Evolutionary conservation across 495 filamentous ascomycete species (phyloP), one percentile per base, ranked within the genome.

Genomic region (Hyphodiscus hymeniophilus): DNA sequence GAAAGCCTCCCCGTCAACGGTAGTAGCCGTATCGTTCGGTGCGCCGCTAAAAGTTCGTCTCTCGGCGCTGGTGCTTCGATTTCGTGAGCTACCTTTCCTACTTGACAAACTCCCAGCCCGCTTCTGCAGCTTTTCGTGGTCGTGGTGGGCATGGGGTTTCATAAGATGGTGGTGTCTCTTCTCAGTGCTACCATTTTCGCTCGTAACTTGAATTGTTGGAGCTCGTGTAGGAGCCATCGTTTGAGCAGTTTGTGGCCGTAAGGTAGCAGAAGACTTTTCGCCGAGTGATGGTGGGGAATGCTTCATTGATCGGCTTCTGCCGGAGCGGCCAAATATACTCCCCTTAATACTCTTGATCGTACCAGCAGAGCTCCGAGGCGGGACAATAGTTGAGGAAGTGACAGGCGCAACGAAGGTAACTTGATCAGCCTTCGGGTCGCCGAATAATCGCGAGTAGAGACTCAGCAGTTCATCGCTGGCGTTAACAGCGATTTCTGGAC

Each of bases 361-460:
- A 2, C 83, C 80, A 7, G 79, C 70, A 21, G 83, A 77, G 59
- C 76, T 89, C 60, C 81, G 82, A 7, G 84, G 79, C 5, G 82
- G 80, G 21, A 75, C 5, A 49, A 42, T 40, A 35, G 55, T 36
- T 64, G 48, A 18, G 64, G 62, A 26, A 12, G 15, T 22, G 4
- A 47, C 18, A 8, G 22, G 7, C 6, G 38, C 4, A 20, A 59
- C 43, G 34, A 64, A 28, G 22, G 47, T 17, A 10, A 22, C 23
- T 31, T n/a, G 21, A 13, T 42, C 24, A 17, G 40, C 42, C 15
- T 69, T 59, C 1, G 68, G 38, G 21, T 80, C 73, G 7, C 76
- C 81, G 63, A 96, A 96, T 7, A 95, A 66, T 48, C 81, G 71
- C 8, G 76, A 73, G 55, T 91, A 97, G 4, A 97, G 69, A n/a